Evolutionary conservation across 2,329 filamentous ascomycete species (phyloP).

Genomic region (Hymenoscyphus albidus): DNA sequence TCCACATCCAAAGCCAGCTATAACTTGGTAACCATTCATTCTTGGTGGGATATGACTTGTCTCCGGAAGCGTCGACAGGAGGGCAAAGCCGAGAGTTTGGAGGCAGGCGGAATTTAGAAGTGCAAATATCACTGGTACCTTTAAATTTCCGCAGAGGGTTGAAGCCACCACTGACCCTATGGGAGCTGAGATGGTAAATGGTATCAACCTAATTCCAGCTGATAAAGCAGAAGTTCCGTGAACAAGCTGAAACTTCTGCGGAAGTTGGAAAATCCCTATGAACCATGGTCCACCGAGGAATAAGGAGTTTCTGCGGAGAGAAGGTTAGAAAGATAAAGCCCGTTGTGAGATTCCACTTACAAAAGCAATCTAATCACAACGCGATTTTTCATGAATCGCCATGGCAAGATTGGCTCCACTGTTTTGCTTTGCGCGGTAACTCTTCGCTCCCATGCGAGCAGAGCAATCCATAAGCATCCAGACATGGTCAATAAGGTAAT

Average conservation of each 20-base stretch:
- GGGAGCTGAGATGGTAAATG: not conserved
- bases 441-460: not conserved
- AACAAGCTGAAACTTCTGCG: slow-evolving; percentile 2
- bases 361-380: slow-evolving; percentile 14
- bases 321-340: not conserved
- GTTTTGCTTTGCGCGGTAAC: not conserved
- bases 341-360: slow-evolving; percentile 2
- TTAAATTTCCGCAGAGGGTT: not conserved
- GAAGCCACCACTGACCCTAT: not conserved
- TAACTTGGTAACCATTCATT: slow-evolving; percentile 8
- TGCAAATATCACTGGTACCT: not conserved
- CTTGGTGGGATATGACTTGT: not conserved
- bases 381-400: slow-evolving; percentile 15
- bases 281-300: not conserved
- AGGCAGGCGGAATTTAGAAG: not conserved
- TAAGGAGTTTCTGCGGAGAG: not conserved
- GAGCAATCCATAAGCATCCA: not conserved
- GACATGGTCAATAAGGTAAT: not conserved
- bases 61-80: not conserved
- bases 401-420: slow-evolving; percentile 18
- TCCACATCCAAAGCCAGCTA: slow-evolving; percentile 6
- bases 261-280: not conserved
- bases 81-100: not conserved
- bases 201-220: not conserved
- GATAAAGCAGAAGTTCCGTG: not conserved